Percentiles rank a stretch among this genome's conserved stretches.
Conservation (phyloP, 1,139 yeast species). For the Saccharomyces hybrid region DNA sequence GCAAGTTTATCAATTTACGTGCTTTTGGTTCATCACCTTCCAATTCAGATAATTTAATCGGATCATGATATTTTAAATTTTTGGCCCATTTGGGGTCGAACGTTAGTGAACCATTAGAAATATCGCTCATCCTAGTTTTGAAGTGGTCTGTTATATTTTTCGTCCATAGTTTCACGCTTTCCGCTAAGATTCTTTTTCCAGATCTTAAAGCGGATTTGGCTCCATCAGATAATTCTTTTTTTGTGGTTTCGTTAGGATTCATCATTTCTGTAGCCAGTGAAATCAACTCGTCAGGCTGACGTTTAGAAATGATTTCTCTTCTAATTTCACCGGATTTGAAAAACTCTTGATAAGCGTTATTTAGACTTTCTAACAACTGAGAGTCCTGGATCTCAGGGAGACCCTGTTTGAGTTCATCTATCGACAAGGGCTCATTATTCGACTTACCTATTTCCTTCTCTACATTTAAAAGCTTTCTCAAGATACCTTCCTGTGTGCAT, state of each 20-base stretch:
- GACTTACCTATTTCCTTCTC: conserved; percentile 18
- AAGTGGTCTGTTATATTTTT: conserved; percentile 22
- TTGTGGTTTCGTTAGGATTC: conserved; percentile 21
- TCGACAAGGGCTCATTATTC: conserved; percentile 10
- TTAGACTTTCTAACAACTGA: conserved; percentile 16
- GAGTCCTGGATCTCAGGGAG: background rate
- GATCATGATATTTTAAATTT: conserved; percentile 42
- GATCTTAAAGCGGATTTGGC: conserved; percentile 20
- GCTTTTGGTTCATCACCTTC: conserved; percentile 49
- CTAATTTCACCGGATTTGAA: conserved; percentile 16
- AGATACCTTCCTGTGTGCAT: conserved; percentile 24
- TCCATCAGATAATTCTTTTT: conserved; percentile 22
- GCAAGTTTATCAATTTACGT: conserved; percentile 40
- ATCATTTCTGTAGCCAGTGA: conserved; percentile 14
- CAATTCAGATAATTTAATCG: conserved; percentile 46
- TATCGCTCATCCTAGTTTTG: background rate
- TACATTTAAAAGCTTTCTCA: conserved; percentile 23
- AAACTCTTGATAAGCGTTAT: conserved; percentile 22
- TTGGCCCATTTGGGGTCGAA: conserved; percentile 53
- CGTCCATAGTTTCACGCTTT: conserved; percentile 19
- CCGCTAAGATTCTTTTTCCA: conserved; percentile 19
- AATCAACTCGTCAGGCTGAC: conserved; percentile 18
- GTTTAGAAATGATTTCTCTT: conserved; percentile 14
- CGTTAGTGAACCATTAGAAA: conserved; percentile 2
- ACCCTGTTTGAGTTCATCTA: conserved; percentile 17